These are phyloP conservation scores for Gaertneriomyces semiglobifer DNA, from an alignment of 192 early-diverging fungal genomes.

Conservation along the genomic window DNA sequence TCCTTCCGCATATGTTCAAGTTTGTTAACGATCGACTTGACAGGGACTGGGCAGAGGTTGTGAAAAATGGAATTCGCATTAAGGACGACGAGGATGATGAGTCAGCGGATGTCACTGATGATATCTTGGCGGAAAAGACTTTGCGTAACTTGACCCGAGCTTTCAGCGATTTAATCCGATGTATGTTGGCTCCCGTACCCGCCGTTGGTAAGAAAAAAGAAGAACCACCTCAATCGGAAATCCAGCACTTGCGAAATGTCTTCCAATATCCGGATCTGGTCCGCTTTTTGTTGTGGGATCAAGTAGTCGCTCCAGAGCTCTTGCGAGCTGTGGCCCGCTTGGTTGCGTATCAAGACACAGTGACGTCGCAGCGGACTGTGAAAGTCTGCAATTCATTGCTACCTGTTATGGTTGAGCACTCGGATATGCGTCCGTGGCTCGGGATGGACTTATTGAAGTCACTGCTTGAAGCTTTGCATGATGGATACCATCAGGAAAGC, in stretches of 20 bases:
- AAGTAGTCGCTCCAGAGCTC: constrained; percentile 9
- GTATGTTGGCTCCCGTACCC: constrained; percentile 18
- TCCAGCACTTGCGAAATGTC: neutral
- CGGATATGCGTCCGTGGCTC: constrained; percentile 21
- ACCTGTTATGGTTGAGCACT: constrained; percentile 3
- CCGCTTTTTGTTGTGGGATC: constrained; percentile 24
- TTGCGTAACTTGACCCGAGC: constrained; percentile 37
- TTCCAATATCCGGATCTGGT: constrained; percentile 29
- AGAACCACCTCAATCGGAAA: neutral
- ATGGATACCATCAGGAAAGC: constrained; percentile 34
- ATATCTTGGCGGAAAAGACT: constrained; percentile 33
- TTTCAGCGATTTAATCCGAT: constrained; percentile 26
- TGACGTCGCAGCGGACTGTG: constrained; percentile 1
- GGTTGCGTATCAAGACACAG: constrained; percentile 23
- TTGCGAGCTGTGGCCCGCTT: constrained; percentile 14
- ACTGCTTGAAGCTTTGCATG: constrained; percentile 34
- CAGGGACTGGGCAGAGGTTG: constrained; percentile 30
- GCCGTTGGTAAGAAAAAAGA: constrained; percentile 4
- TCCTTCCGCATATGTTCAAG: constrained; percentile 22
- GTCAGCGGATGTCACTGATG: constrained; percentile 28
- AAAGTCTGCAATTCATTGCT: constrained; percentile 6
- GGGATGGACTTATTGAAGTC: constrained; percentile 20
- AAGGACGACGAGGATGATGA: constrained; percentile 35
- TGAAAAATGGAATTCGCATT: constrained; percentile 7
- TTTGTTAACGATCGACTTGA: constrained; percentile 25